Evolutionary conservation across 306 rosid species (phyloP).

Genomic region (Vigna hirtella): DNA sequence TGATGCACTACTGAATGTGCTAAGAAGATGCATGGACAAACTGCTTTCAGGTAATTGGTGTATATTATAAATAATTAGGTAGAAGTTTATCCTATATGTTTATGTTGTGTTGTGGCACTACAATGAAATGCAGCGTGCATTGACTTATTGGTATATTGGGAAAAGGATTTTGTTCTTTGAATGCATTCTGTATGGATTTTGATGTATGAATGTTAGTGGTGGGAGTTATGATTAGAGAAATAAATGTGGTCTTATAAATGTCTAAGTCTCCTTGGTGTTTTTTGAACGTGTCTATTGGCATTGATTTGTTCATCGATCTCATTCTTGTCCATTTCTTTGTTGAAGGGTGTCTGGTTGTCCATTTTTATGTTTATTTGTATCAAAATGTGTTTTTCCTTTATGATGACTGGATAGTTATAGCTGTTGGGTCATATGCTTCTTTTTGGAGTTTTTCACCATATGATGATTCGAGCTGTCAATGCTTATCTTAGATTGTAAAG

Average conservation of each 20-base stretch:
- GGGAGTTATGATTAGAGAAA: conserved; percentile 19
- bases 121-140: not conserved
- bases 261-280: not conserved
- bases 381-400: conserved; percentile 3
- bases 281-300: not conserved
- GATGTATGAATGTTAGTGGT: conserved; percentile 6
- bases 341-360: not conserved
- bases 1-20: conserved; percentile 63
- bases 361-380: not conserved
- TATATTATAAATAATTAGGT: conserved; percentile 32
- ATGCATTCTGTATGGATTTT: conserved; percentile 1
- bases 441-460: not conserved
- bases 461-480: not conserved
- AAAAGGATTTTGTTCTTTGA: conserved; percentile 9
- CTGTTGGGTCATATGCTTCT: not conserved
- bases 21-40: conserved; percentile 65
- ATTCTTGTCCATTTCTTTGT: not conserved
- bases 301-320: conserved; percentile 15
- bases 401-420: not conserved
- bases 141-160: not conserved
- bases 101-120: conserved; percentile 1
- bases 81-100: not conserved
- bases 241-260: conserved; percentile 5
- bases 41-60: conserved; percentile 62
- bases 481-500: not conserved